Conservation (phyloP, 1,139 yeast species). For the Blastobotrys proliferans region DNA sequence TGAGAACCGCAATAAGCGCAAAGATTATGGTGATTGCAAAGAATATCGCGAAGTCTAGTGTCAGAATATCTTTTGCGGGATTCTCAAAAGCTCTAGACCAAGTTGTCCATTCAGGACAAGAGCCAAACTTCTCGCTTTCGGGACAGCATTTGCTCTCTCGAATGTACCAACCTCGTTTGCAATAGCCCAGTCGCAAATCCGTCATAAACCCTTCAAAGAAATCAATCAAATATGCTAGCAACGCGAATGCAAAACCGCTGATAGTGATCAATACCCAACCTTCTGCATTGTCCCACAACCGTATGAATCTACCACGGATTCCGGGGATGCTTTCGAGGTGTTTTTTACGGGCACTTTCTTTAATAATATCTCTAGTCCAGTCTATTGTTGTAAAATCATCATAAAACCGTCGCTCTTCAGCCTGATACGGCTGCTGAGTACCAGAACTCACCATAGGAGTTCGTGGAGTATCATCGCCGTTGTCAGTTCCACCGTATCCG, state of each 20-base stretch:
- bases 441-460: neutral
- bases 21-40: constrained; percentile 41
- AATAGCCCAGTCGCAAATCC: constrained; percentile 54
- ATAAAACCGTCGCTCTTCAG: constrained; percentile 31
- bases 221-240: constrained; percentile 52
- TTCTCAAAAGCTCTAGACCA: constrained; percentile 39
- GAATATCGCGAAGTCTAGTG: constrained; percentile 33
- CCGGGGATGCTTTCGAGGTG: constrained; percentile 38
- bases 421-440: neutral
- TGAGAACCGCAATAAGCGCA: constrained; percentile 44
- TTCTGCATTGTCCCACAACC: constrained; percentile 35
- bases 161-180: constrained; percentile 45
- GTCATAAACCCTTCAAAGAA: constrained; percentile 48
- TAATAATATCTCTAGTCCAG: constrained; percentile 54
- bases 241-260: constrained; percentile 47
- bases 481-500: too few species aligned
- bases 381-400: constrained; percentile 69
- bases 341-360: constrained; percentile 46
- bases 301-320: constrained; percentile 32
- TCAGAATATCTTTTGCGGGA: neutral
- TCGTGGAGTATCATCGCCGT: too few species aligned
- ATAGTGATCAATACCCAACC: constrained; percentile 52
- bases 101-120: constrained; percentile 45
- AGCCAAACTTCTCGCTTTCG: constrained; percentile 20
- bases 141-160: constrained; percentile 47